Percentiles rank a stretch among this genome's conserved stretches.
Evolutionary conservation across 163 green algal species (phyloP).

Genomic region (Coccomyxa subellipsoidea): DNA sequence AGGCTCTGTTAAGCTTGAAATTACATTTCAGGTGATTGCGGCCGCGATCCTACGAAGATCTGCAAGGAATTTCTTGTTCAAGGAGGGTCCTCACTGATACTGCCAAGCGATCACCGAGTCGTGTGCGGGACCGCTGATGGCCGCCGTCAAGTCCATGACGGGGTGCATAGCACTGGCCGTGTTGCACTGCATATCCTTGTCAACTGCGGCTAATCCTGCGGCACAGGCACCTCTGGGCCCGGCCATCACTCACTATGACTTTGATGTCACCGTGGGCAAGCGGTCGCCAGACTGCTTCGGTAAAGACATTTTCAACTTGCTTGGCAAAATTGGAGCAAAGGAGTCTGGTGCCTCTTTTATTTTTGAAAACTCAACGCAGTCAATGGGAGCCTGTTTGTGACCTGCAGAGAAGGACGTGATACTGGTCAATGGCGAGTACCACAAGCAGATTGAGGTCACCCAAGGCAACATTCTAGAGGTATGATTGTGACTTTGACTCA

Average conservation of each 20-base stretch:
- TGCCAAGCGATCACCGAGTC: neutral
- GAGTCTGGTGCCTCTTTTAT: too few relatives aligned
- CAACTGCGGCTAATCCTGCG: neutral
- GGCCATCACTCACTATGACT: constrained; percentile 11
- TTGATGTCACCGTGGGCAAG: neutral
- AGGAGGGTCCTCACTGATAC: too few relatives aligned
- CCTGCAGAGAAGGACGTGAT: constrained; percentile 18
- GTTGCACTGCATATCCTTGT: neutral
- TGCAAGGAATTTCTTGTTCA: too few relatives aligned
- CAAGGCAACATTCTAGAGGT: constrained; percentile 27
- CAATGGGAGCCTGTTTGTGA: neutral
- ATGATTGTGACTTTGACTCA: neutral
- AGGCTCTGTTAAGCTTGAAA: too few relatives aligned
- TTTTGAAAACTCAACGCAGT: too few relatives aligned
- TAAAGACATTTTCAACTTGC: neutral
- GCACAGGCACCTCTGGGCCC: neutral
- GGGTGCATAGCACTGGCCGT: neutral
- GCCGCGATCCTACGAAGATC: too few relatives aligned
- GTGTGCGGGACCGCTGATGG: neutral
- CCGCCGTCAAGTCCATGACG: neutral
- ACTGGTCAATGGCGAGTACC: constrained; percentile 27
- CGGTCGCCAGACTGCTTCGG: constrained; percentile 22
- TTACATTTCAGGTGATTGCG: too few relatives aligned
- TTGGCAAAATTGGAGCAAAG: too few relatives aligned
- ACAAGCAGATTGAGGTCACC: constrained; percentile 16